These are phyloP conservation scores for Fusarium buharicum DNA, from an alignment of 2,329 filamentous ascomycete species.

Conservation along the genomic window DNA sequence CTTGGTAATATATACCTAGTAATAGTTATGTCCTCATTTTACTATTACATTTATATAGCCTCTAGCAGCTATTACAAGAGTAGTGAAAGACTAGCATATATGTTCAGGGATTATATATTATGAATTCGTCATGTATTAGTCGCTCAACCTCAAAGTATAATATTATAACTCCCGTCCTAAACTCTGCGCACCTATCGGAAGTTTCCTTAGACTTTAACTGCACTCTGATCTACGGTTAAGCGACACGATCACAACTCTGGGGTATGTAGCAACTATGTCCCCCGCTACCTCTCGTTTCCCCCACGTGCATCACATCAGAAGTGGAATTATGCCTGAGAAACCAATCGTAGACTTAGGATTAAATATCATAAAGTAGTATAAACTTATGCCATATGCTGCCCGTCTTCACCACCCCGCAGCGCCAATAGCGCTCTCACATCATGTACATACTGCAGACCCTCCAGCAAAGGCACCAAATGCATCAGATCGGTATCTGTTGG, in stretches of 20 bases:
- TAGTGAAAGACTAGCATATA: no score
- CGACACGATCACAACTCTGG: background rate
- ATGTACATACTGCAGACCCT: constrained; percentile 95
- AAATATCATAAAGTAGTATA: constrained; percentile 28
- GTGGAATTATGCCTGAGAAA: constrained; percentile 12
- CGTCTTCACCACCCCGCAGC: constrained; percentile 85
- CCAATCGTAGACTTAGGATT: constrained; percentile 24
- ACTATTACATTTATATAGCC: no score
- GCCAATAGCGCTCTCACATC: constrained; percentile 93
- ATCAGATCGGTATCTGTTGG: constrained; percentile 96
- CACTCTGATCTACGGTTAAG: background rate
- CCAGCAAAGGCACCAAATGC: constrained; percentile 89
- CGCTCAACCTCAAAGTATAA: no score
- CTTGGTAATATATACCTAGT: no score
- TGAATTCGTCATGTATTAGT: no score
- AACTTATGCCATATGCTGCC: constrained; percentile 64
- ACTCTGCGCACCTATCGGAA: no score
- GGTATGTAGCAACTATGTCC: constrained; percentile 16
- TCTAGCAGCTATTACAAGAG: no score
- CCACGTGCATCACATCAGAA: constrained; percentile 19
- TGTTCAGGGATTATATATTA: no score
- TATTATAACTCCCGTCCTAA: no score
- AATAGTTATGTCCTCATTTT: no score
- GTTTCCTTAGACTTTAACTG: no score
- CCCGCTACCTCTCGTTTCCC: constrained; percentile 24